phyloP scores from a whole-genome alignment of 2,329 filamentous ascomycete genomes.

The Diplodia intermedia region DNA sequence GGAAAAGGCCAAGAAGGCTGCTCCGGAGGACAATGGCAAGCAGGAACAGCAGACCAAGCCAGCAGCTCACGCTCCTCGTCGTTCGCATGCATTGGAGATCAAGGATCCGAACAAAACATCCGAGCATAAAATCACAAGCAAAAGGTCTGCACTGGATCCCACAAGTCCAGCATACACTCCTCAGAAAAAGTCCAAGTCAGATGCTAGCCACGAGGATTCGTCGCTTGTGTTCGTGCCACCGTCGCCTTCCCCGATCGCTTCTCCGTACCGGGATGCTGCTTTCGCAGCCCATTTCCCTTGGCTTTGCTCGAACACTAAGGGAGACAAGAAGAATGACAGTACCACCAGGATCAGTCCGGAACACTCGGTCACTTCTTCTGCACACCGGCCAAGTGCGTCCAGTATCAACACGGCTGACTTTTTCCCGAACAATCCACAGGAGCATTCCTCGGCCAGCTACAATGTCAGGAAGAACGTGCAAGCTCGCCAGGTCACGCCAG shows the following conservation, averaged over 20 bases:
- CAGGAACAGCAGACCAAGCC: constrained; percentile 12
- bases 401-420: constrained; percentile 52
- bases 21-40: constrained; percentile 10
- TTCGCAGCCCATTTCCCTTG: constrained; percentile 41
- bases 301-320: constrained; percentile 33
- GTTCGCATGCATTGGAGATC: constrained; percentile 51
- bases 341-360: constrained; percentile 14
- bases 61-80: constrained; percentile 38
- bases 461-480: constrained; percentile 9
- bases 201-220: constrained; percentile 31
- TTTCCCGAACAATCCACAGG: constrained; percentile 50
- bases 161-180: constrained; percentile 52
- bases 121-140: constrained; percentile 9
- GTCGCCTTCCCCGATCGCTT: constrained; percentile 43
- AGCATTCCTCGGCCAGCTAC: constrained; percentile 27
- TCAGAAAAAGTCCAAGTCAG: constrained; percentile 34
- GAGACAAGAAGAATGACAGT: constrained; percentile 34
- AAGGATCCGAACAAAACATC: constrained; percentile 47
- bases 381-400: constrained; percentile 47
- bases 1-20: not conserved
- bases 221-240: constrained; percentile 38
- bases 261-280: constrained; percentile 32
- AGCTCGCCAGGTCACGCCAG: constrained; percentile 6
- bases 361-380: constrained; percentile 34
- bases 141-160: constrained; percentile 45